Evolutionary conservation across 2,329 filamentous ascomycete species (phyloP).

Genomic region (Clonostachys rhizophaga): DNA sequence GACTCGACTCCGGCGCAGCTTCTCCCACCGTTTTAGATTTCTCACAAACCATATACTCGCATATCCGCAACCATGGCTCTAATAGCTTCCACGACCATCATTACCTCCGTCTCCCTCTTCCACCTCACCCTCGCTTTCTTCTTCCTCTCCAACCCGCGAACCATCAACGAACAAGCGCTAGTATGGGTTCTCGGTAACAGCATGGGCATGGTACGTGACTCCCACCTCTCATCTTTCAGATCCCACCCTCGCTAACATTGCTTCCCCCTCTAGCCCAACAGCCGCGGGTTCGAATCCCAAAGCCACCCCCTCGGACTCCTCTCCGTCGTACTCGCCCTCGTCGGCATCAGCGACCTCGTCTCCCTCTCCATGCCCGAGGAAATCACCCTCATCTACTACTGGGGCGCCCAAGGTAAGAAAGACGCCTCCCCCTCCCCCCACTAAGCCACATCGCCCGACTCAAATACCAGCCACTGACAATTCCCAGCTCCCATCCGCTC

Average conservation of each 20-base stretch:
- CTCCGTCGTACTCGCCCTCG: conserved; percentile 57
- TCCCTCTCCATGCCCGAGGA: conserved; percentile 67
- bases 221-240: not conserved
- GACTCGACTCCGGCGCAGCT: no score
- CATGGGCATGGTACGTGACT: conserved; percentile 67
- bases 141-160: conserved; percentile 69
- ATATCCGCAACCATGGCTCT: conserved; percentile 60
- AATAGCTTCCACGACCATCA: conserved; percentile 74
- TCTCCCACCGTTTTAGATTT: no score
- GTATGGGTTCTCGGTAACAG: conserved; percentile 80
- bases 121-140: conserved; percentile 81
- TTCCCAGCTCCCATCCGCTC: conserved; percentile 57
- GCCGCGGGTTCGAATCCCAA: conserved; percentile 62
- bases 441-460: not conserved
- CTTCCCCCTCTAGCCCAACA: conserved; percentile 45
- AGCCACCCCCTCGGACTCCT: conserved; percentile 72
- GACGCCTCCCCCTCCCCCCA: conserved; percentile 18
- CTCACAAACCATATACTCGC: no score
- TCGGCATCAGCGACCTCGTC: conserved; percentile 60
- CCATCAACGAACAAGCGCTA: conserved; percentile 72
- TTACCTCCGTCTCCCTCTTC: conserved; percentile 77
- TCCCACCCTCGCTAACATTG: no score
- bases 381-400: conserved; percentile 56
- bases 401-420: conserved; percentile 58
- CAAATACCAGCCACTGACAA: not conserved